These are phyloP conservation scores for Cercospora nicotianae DNA, from an alignment of 2,329 filamentous ascomycete genomes.

Conservation along the genomic window DNA sequence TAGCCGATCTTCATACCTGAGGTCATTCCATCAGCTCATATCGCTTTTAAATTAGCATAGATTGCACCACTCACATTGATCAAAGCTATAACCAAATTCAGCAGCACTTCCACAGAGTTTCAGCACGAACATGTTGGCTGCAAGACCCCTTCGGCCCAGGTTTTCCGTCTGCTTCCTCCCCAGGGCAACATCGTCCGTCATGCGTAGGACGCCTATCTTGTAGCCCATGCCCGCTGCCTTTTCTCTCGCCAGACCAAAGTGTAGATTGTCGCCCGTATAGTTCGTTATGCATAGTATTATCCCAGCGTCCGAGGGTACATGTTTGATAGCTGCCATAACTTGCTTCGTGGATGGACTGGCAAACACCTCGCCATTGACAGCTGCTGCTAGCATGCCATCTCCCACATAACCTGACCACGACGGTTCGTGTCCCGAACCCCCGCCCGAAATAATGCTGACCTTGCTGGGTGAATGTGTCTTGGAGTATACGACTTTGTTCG, in stretches of 20 bases:
- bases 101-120: constrained; percentile 51
- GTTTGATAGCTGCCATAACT: constrained; percentile 51
- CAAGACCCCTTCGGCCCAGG: constrained; percentile 52
- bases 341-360: constrained; percentile 51
- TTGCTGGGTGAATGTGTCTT: constrained; percentile 46
- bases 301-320: constrained; percentile 48
- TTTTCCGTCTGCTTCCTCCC: constrained; percentile 51
- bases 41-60: no score
- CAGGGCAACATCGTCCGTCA: constrained; percentile 52
- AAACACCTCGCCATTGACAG: constrained; percentile 52
- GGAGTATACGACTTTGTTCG: constrained; percentile 53
- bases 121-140: constrained; percentile 51
- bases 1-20: constrained; percentile 45
- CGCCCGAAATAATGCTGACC: constrained; percentile 50
- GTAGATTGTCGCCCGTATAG: constrained; percentile 53
- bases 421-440: constrained; percentile 52
- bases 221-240: constrained; percentile 49
- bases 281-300: constrained; percentile 53
- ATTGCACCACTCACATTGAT: constrained; percentile 34
- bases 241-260: constrained; percentile 52
- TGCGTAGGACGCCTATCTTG: constrained; percentile 49
- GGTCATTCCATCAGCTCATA: background rate
- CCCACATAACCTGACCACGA: constrained; percentile 53
- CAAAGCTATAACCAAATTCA: constrained; percentile 47
- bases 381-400: constrained; percentile 51